Conservation (phyloP, 805 yeast genomes). For the Limtongia smithiae region DNA sequence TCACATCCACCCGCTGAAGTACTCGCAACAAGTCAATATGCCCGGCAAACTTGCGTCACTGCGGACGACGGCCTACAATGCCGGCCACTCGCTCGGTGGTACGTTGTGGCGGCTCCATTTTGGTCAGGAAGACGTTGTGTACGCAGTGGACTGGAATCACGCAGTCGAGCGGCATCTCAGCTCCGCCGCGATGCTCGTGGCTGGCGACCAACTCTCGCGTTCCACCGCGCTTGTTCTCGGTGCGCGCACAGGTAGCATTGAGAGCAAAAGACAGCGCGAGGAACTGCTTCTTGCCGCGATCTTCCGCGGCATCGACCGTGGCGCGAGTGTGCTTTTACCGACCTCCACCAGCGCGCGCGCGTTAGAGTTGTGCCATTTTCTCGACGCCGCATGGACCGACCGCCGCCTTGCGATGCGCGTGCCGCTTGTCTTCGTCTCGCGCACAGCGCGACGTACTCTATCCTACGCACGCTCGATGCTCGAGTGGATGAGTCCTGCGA, state of each 20-base stretch:
- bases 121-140: slow-evolving; percentile 73
- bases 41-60: slow-evolving; percentile 48
- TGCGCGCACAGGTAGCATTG: slow-evolving; percentile 55
- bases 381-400: slow-evolving; percentile 62
- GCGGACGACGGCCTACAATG: slow-evolving; percentile 73
- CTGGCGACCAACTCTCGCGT: slow-evolving; percentile 56
- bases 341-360: slow-evolving; percentile 77
- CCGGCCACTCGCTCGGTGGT: slow-evolving; percentile 95
- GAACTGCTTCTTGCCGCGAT: slow-evolving; percentile 50
- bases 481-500: slow-evolving; percentile 92
- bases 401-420: slow-evolving; percentile 36
- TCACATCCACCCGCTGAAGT: slow-evolving; percentile 63
- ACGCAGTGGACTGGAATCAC: slow-evolving; percentile 94
- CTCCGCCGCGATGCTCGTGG: slow-evolving; percentile 59
- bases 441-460: slow-evolving; percentile 71
- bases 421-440: slow-evolving; percentile 74
- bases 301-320: slow-evolving; percentile 34
- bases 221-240: slow-evolving; percentile 83
- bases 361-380: slow-evolving; percentile 67
- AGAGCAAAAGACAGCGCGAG: slow-evolving; percentile 51
- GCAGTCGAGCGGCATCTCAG: slow-evolving; percentile 80
- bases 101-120: slow-evolving; percentile 77
- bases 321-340: slow-evolving; percentile 81
- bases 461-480: slow-evolving; percentile 83
- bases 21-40: slow-evolving; percentile 67